phyloP scores from a whole-genome alignment of 2,329 filamentous ascomycete species.

The Phialophora chinensis region DNA sequence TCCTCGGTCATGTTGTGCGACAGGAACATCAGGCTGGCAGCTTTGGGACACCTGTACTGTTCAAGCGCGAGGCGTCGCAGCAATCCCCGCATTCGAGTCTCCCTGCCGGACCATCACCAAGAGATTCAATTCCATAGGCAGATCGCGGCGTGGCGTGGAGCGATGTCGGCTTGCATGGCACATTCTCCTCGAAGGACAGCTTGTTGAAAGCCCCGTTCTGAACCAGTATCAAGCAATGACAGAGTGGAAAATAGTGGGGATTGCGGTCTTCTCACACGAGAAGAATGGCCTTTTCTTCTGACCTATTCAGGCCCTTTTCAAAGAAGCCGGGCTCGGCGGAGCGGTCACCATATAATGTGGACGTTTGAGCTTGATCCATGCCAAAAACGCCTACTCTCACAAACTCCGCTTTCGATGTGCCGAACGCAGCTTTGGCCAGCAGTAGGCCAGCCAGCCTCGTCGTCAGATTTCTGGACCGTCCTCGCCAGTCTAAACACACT shows the following conservation, averaged over 20 bases:
- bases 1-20: too few species aligned
- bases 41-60: too few species aligned
- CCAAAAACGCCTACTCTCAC: not conserved
- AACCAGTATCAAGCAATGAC: not conserved
- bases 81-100: too few species aligned
- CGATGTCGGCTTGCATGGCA: too few species aligned
- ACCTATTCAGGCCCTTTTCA: not conserved
- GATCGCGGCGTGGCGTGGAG: too few species aligned
- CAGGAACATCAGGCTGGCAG: too few species aligned
- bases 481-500: constrained; percentile 10
- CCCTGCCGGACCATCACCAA: too few species aligned
- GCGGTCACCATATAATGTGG: not conserved
- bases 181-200: too few species aligned
- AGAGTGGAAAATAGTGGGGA: not conserved
- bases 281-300: not conserved
- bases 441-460: constrained; percentile 10
- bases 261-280: not conserved
- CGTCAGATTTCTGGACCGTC: not conserved
- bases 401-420: not conserved
- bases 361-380: constrained; percentile 9
- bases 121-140: too few species aligned
- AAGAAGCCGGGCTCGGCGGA: not conserved
- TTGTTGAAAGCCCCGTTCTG: not conserved
- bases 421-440: not conserved
- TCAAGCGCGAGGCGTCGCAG: too few species aligned